Conservation (phyloP, 2,329 filamentous ascomycete species). For the Fonsecaea nubica region DNA sequence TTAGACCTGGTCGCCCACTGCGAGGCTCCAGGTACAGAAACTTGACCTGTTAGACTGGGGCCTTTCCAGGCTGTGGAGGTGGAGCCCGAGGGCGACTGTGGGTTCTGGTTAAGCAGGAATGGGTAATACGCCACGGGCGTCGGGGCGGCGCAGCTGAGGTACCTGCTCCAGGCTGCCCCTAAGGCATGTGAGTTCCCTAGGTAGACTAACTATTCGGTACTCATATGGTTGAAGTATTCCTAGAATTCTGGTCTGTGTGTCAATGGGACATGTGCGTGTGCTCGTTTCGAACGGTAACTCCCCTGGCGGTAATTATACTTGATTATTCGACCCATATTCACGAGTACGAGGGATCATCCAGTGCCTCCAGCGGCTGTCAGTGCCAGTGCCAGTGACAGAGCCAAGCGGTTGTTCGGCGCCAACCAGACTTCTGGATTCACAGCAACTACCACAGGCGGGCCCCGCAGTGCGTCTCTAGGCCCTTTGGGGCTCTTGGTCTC, state of each 20-base stretch:
- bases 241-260: constrained; percentile 13
- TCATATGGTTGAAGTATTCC: background rate
- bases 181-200: background rate
- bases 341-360: constrained; percentile 1
- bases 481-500: constrained; percentile 7
- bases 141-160: constrained; percentile 2
- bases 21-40: constrained; percentile 15
- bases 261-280: constrained; percentile 6
- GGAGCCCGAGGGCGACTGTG: background rate
- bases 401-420: constrained; percentile 17
- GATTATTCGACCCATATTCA: constrained; percentile 5
- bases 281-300: constrained; percentile 17
- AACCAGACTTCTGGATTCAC: constrained; percentile 27
- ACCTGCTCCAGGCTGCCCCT: too few relatives aligned
- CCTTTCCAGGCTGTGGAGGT: background rate
- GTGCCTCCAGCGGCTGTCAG: constrained; percentile 22
- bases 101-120: background rate
- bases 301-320: background rate
- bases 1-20: background rate
- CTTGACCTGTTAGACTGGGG: constrained; percentile 1
- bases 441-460: constrained; percentile 4
- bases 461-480: constrained; percentile 19
- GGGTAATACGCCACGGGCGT: background rate
- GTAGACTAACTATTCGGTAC: background rate
- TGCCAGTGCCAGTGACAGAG: constrained; percentile 19